A percentile compares a stretch with the other conserved stretches of the same genome.
Evolutionary conservation across 1,139 yeast genomes (phyloP).

Genomic region (Martiniozyma asiatica): DNA sequence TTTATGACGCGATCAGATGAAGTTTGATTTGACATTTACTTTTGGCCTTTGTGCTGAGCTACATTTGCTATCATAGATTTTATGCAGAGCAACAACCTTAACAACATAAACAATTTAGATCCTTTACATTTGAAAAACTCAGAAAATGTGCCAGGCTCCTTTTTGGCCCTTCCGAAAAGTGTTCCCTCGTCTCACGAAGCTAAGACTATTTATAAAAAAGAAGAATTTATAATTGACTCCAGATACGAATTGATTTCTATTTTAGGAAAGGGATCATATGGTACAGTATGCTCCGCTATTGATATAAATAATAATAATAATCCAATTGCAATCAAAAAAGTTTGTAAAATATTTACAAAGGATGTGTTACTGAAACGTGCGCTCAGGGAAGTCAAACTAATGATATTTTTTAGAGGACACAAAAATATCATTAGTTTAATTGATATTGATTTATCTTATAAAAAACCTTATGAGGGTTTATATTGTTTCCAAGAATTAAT

Average conservation of each 20-base stretch:
- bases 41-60: too few species aligned
- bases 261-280: constrained; percentile 84
- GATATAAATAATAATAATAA: constrained; percentile 34
- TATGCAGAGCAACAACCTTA: too few species aligned
- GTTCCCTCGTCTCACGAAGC: background rate
- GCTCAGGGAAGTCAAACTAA: constrained; percentile 61
- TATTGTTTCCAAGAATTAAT: constrained; percentile 77
- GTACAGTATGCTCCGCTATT: constrained; percentile 74
- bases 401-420: constrained; percentile 76
- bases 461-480: constrained; percentile 66
- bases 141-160: too few species aligned
- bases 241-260: constrained; percentile 52
- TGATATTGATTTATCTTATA: constrained; percentile 58
- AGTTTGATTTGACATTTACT: too few species aligned
- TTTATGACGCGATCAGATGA: too few species aligned
- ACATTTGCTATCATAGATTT: too few species aligned
- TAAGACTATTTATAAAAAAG: constrained; percentile 25
- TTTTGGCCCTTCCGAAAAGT: too few species aligned
- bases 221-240: constrained; percentile 47
- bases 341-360: constrained; percentile 51
- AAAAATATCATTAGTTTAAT: constrained; percentile 61
- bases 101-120: too few species aligned
- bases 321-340: constrained; percentile 64
- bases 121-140: too few species aligned
- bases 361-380: constrained; percentile 65